Evolutionary conservation across 805 yeast genomes (phyloP), one percentile per base, ranked within the genome.

Genomic region (Metschnikowia continentalis): DNA sequence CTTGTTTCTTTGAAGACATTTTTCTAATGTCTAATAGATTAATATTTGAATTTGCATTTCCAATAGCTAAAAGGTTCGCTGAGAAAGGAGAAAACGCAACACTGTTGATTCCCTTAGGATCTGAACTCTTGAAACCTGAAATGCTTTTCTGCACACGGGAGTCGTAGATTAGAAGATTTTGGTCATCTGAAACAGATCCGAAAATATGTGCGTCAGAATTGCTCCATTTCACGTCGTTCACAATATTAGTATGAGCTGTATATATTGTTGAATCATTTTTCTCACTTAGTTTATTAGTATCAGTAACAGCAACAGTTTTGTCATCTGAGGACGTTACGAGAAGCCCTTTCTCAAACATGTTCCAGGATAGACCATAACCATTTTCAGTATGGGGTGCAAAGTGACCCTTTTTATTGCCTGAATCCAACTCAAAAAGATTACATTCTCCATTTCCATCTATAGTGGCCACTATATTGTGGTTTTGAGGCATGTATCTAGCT

Each of bases 191-290:
- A 0, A 85, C 92, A 2, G 90, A 77, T 0, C 88, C 94, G 64
- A 86, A 81, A 2, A 80, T 39, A 52, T 76, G 69, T 22, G 69
- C 70, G 40, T 78, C 72, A 48, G 76, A 73, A 23, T 70, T 64
- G 58, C 85, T 87, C 89, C 91, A 88, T 67, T 83, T 81, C 19
- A 82, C 85, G 60, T 87, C 94, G 59, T 88, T 88, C 13, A 88
- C 89, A 35, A 84, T 83, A 55, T 81, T 84, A 0, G 63, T 57
- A 55, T 85, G 89, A 6, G 55, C 49, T 6, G 52, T 46, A 40
- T 57, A 62, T 3, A 61, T 46, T 5, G 43, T n/a, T 6, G 54
- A 46, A 14, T 36, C 33, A 17, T 32, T 41, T 7, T 43, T 35
- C 8, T 36, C 46, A 6, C 22, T 20, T 6, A 51, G 8, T 14